A percentile compares a stretch with the other conserved stretches of the same genome.
phyloP scores from a whole-genome alignment of 2,329 filamentous ascomycete genomes.

The Pestalotiopsis sp. region DNA sequence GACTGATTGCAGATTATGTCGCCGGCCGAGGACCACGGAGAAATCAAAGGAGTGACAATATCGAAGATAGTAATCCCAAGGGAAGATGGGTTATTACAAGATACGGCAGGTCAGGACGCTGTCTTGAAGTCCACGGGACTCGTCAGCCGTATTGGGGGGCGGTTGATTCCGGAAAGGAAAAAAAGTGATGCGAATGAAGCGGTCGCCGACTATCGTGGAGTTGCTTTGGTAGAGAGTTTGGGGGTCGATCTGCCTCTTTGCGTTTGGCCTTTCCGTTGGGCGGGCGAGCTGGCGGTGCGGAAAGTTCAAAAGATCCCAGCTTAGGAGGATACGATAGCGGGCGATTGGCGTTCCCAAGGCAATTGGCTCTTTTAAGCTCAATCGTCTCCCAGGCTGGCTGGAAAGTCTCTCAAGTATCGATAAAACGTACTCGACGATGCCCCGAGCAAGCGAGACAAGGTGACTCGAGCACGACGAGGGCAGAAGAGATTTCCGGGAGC shows the following conservation, averaged over 20 bases:
- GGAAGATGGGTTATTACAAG: conserved; percentile 16
- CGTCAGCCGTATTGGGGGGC: conserved; percentile 2
- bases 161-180: conserved; percentile 7
- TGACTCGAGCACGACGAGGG: neutral
- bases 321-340: neutral
- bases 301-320: neutral
- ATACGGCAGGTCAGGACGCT: conserved; percentile 12
- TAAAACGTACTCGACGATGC: neutral
- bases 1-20: conserved; percentile 11
- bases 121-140: conserved; percentile 15
- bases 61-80: conserved; percentile 17
- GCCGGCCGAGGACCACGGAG: conserved; percentile 1
- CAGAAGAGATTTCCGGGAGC: conserved; percentile 17
- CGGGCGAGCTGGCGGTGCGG: neutral
- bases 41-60: conserved; percentile 16
- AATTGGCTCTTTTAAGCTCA: conserved; percentile 1
- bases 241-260: conserved; percentile 2
- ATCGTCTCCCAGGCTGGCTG: neutral
- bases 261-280: neutral
- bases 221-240: neutral
- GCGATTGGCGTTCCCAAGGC: conserved; percentile 2
- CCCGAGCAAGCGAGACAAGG: neutral
- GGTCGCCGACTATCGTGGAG: neutral
- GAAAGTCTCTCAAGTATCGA: neutral
- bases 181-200: neutral